Evolutionary conservation across 2,329 filamentous ascomycete genomes (phyloP).

Genomic region (Sporothrix pseudoabietina): DNA sequence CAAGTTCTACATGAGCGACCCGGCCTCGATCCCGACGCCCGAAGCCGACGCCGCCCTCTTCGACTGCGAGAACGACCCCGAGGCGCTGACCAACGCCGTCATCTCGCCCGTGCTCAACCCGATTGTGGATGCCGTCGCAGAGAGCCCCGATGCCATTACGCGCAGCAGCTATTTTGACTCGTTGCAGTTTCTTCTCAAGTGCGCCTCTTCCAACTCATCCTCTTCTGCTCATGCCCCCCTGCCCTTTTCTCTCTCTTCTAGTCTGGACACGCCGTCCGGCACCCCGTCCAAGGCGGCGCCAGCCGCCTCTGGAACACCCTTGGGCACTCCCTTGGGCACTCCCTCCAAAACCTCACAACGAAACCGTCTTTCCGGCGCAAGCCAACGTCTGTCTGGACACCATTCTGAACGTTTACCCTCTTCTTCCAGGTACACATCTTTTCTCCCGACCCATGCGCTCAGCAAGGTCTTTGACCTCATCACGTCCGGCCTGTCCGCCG

Average conservation of each 20-base stretch:
- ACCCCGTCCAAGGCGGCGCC: not conserved
- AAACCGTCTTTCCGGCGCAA: slow-evolving; percentile 4
- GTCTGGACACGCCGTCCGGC: not conserved
- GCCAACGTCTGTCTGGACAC: slow-evolving; percentile 44
- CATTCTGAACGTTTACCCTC: slow-evolving; percentile 31
- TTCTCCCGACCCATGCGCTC: slow-evolving; percentile 76
- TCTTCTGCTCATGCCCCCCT: slow-evolving; percentile 37
- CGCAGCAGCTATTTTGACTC: slow-evolving; percentile 84
- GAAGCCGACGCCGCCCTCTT: slow-evolving; percentile 82
- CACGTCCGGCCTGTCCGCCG: slow-evolving; percentile 79
- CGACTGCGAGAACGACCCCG: slow-evolving; percentile 91
- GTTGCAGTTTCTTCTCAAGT: slow-evolving; percentile 95
- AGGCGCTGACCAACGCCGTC: slow-evolving; percentile 74
- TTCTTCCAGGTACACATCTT: slow-evolving; percentile 71
- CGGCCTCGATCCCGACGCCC: slow-evolving; percentile 75
- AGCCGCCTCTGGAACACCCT: not conserved
- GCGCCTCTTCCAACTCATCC: slow-evolving; percentile 58
- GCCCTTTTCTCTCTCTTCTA: slow-evolving; percentile 36
- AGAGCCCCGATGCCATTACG: slow-evolving; percentile 85
- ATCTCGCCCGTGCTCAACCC: slow-evolving; percentile 87
- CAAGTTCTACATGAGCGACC: slow-evolving; percentile 96
- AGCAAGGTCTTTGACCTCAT: slow-evolving; percentile 93
- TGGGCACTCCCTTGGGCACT: not conserved
- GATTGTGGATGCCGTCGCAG: slow-evolving; percentile 88
- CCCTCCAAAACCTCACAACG: not conserved